Evolutionary conservation across 1,284 basidiomycete species (phyloP).

Genomic region (Ganoderma resinaceum): DNA sequence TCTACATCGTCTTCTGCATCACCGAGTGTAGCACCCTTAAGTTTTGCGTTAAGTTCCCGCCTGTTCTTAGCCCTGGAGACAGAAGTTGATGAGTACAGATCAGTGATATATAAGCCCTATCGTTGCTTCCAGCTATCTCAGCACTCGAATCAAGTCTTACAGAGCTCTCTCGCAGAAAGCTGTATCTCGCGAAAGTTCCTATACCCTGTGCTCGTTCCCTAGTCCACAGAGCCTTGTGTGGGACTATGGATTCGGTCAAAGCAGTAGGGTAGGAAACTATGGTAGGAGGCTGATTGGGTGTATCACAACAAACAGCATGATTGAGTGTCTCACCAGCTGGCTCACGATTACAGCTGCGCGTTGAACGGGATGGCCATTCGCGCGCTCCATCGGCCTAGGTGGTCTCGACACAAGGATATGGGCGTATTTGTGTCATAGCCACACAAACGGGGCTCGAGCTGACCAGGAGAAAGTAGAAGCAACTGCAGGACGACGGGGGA

Average conservation of each 20-base stretch:
- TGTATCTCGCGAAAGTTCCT: neutral
- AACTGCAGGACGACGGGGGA: conserved; percentile 41
- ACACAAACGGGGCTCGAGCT: conserved; percentile 33
- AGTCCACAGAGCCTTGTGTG: neutral
- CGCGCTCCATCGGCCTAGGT: neutral
- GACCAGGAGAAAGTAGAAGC: conserved; percentile 57
- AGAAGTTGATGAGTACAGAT: conserved; percentile 51
- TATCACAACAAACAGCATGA: neutral
- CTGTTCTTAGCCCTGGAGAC: conserved; percentile 85
- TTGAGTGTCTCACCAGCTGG: conserved; percentile 5
- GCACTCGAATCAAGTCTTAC: neutral
- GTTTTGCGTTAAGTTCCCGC: conserved; percentile 87
- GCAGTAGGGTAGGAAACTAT: neutral
- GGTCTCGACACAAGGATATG: neutral
- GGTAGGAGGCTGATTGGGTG: neutral
- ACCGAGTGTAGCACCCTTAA: conserved; percentile 91
- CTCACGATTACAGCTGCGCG: neutral
- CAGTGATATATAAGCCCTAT: neutral
- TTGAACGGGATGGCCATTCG: neutral
- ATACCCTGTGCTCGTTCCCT: neutral
- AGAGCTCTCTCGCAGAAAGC: neutral
- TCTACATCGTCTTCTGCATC: conserved; percentile 79
- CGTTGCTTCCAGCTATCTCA: neutral
- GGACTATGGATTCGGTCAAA: neutral
- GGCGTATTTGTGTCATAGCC: neutral